Evolutionary conservation across 1,284 basidiomycete species (phyloP).

Genomic region (Golubevia pallescens): DNA sequence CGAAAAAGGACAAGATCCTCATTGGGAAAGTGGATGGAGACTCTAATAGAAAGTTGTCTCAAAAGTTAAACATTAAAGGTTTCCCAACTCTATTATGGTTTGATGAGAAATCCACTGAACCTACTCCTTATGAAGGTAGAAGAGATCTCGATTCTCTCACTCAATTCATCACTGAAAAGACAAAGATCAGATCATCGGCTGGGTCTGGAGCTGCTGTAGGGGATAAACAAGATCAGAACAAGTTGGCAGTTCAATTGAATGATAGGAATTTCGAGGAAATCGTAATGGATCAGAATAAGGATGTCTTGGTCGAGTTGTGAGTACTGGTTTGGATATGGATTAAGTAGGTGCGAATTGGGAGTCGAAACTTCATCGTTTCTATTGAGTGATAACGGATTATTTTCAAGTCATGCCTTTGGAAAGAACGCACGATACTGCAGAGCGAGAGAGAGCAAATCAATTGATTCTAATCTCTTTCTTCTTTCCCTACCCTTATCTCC

Average conservation of each 20-base stretch:
- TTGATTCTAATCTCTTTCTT: too few relatives aligned
- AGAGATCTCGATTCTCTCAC: slow-evolving; percentile 47
- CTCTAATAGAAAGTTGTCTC: slow-evolving; percentile 45
- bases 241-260: slow-evolving; percentile 47
- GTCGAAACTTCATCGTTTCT: too few relatives aligned
- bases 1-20: slow-evolving; percentile 45
- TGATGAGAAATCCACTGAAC: slow-evolving; percentile 20
- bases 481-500: too few relatives aligned
- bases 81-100: slow-evolving; percentile 62
- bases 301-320: slow-evolving; percentile 39
- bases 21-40: slow-evolving; percentile 63
- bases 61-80: slow-evolving; percentile 34
- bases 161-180: slow-evolving; percentile 49
- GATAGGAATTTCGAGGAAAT: slow-evolving; percentile 30
- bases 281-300: slow-evolving; percentile 21
- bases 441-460: too few relatives aligned
- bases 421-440: too few relatives aligned
- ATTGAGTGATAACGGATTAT: too few relatives aligned
- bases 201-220: too few relatives aligned
- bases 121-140: slow-evolving; percentile 40
- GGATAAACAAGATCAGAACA: slow-evolving; percentile 33
- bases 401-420: too few relatives aligned
- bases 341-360: too few relatives aligned
- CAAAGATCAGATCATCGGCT: slow-evolving; percentile 24
- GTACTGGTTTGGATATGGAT: too few relatives aligned